phyloP scores from a whole-genome alignment of 495 filamentous ascomycete genomes.

The Aspergillus taichungensis region DNA sequence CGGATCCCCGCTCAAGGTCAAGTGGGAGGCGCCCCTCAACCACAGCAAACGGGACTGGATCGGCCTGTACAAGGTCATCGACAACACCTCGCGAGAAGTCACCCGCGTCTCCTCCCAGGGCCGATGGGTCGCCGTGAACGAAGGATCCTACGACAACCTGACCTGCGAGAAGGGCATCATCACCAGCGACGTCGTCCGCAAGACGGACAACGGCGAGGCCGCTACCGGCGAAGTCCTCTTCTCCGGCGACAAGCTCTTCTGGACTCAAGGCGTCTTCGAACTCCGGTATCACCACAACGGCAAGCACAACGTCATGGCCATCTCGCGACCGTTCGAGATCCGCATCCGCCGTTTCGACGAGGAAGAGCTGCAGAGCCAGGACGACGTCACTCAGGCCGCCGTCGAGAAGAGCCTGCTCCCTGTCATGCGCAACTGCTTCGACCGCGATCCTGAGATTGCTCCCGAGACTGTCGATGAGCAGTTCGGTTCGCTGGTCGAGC shows the following conservation, averaged over 20 bases:
- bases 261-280: slow-evolving; percentile 91
- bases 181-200: slow-evolving; percentile 47
- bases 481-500: slow-evolving; percentile 74
- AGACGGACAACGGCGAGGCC: slow-evolving; percentile 35
- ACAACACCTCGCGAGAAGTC: slow-evolving; percentile 77
- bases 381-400: slow-evolving; percentile 41
- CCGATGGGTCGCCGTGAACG: slow-evolving; percentile 77
- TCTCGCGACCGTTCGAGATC: slow-evolving; percentile 89
- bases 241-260: slow-evolving; percentile 89
- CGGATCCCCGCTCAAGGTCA: slow-evolving; percentile 81
- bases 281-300: slow-evolving; percentile 95
- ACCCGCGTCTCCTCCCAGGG: slow-evolving; percentile 81
- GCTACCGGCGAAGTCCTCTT: slow-evolving; percentile 75
- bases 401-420: slow-evolving; percentile 73
- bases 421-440: slow-evolving; percentile 83
- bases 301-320: slow-evolving; percentile 91
- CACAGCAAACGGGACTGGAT: slow-evolving; percentile 95
- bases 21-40: slow-evolving; percentile 84
- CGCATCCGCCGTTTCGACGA: slow-evolving; percentile 69
- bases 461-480: slow-evolving; percentile 70
- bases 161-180: slow-evolving; percentile 74
- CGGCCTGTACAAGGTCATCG: slow-evolving; percentile 86
- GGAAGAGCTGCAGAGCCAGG: slow-evolving; percentile 39
- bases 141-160: slow-evolving; percentile 66
- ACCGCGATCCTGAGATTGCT: slow-evolving; percentile 85